phyloP scores from a whole-genome alignment of 2,329 filamentous ascomycete species.

The Sclerotinia trifoliorum region DNA sequence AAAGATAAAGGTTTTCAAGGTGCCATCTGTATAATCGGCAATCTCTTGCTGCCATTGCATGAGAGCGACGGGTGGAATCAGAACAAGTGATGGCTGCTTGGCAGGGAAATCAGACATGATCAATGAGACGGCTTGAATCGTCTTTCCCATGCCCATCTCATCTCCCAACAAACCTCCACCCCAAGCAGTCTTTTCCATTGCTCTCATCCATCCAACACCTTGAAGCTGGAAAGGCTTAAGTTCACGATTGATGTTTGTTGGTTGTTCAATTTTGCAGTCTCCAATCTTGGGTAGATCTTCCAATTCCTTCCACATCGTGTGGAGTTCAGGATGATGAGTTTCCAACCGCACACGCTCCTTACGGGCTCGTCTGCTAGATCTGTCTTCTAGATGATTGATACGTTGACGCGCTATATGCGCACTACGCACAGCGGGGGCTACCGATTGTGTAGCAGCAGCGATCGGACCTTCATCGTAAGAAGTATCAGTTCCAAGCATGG shows the following conservation, averaged over 20 bases:
- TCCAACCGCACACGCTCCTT: slow-evolving; percentile 68
- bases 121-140: slow-evolving; percentile 93
- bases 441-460: not conserved
- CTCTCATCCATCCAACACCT: slow-evolving; percentile 90
- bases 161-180: slow-evolving; percentile 90
- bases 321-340: slow-evolving; percentile 71
- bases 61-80: slow-evolving; percentile 88
- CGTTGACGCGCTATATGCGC: slow-evolving; percentile 21
- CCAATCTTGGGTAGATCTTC: slow-evolving; percentile 66
- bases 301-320: slow-evolving; percentile 81
- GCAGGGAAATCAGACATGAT: slow-evolving; percentile 97
- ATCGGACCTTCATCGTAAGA: slow-evolving; percentile 17
- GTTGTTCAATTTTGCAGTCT: slow-evolving; percentile 65
- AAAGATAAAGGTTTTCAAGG: slow-evolving; percentile 84
- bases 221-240: slow-evolving; percentile 94
- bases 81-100: slow-evolving; percentile 76
- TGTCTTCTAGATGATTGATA: slow-evolving; percentile 35
- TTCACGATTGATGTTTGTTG: slow-evolving; percentile 72
- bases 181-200: slow-evolving; percentile 82
- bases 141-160: slow-evolving; percentile 99
- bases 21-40: slow-evolving; percentile 77
- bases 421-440: not conserved
- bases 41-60: slow-evolving; percentile 95
- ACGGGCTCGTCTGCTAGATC: slow-evolving; percentile 41
- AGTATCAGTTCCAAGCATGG: slow-evolving; percentile 12